phyloP scores from a whole-genome alignment of 495 filamentous ascomycete species.

The Podospora appendiculata region DNA sequence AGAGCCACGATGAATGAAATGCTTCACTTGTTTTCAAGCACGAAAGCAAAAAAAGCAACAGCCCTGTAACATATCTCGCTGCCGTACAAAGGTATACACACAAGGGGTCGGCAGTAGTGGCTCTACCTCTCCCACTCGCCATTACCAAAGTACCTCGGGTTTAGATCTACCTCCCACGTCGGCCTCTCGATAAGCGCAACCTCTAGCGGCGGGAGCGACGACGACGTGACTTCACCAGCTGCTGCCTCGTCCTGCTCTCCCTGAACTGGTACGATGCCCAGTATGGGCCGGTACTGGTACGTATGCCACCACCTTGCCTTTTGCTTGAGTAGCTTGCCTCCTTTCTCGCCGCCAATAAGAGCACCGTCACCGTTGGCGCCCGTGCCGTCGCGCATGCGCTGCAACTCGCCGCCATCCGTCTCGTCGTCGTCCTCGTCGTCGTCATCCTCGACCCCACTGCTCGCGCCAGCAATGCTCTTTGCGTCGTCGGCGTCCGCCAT shows the following conservation, averaged over 20 bases:
- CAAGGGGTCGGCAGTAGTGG: no score
- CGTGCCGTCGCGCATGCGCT: slow-evolving; percentile 25
- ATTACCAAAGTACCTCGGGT: slow-evolving; percentile 61
- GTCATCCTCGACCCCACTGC: slow-evolving; percentile 30
- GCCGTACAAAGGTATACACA: no score
- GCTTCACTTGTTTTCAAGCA: no score
- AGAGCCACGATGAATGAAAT: no score
- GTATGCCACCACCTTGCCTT: slow-evolving; percentile 62
- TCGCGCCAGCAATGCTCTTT: slow-evolving; percentile 24
- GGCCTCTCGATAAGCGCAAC: slow-evolving; percentile 86
- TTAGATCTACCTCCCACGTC: slow-evolving; percentile 72
- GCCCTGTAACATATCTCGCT: no score
- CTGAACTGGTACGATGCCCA: slow-evolving; percentile 72
- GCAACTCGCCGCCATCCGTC: slow-evolving; percentile 30
- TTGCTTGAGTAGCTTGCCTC: slow-evolving; percentile 4
- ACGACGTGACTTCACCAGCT: slow-evolving; percentile 4
- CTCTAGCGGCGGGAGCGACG: slow-evolving; percentile 44
- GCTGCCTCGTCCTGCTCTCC: slow-evolving; percentile 21
- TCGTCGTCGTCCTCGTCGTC: slow-evolving; percentile 39
- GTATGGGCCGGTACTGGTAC: slow-evolving; percentile 82
- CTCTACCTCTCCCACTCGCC: slow-evolving; percentile 42
- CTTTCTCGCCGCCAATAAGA: slow-evolving; percentile 2
- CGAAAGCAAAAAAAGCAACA: no score
- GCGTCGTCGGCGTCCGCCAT: slow-evolving; percentile 33
- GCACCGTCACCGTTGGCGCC: slow-evolving; percentile 5